Base-by-base conservation (phyloP, 2,329 filamentous ascomycete genomes). In the Fusarium decemcellulare region DNA sequence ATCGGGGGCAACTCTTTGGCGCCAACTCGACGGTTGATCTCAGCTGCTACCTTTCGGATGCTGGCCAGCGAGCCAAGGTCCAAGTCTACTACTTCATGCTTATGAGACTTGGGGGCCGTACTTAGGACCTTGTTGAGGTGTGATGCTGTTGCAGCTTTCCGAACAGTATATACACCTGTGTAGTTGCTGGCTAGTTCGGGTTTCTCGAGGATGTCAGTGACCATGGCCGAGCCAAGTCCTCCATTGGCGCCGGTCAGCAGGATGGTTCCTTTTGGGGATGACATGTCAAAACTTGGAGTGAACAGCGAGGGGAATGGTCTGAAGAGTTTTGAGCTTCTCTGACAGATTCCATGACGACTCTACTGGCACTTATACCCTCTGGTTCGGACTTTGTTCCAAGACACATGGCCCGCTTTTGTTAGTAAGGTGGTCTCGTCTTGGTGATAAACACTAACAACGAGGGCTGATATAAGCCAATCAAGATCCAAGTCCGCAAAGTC, bases 221-320 rank as follows among this genome's bases (percentile, higher is more conserved):
- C 75, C 8, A 80, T 79, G 23, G 76, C 74, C 11, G 76, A 77
- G 8, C 80, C 80, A 30, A 83, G 75, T 18, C 79, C 78, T 43
- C 81, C 81, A 58, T 82, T 82, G 37, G 79, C 70, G 8, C 80
- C 81, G 6, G 81, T 83, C 10, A 82, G 63, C 3, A 82, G 40
- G 29, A 82, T 76, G 2, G 77, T 74, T 58, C 80, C 78, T 59
- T 67, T 55, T 15, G 65, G 46, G 32, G 70, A 55, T 30, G 72
- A 34, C 66, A 73, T 72, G 3, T 37, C 48, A 11, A 10, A 16
- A 23, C 27, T 16, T 16, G 7, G 48, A 16, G 10, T 43, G 18
- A 36, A 15, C 29, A 53, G 16, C 36, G 51, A 39, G 40, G 37
- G 11, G 15, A 39, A 8, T 6, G 16, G 14, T 27, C 27, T 12